Percentiles rank a stretch among this genome's conserved stretches.
phyloP scores from a whole-genome alignment of 148 eudicot species.

The Bassia scoparia region DNA sequence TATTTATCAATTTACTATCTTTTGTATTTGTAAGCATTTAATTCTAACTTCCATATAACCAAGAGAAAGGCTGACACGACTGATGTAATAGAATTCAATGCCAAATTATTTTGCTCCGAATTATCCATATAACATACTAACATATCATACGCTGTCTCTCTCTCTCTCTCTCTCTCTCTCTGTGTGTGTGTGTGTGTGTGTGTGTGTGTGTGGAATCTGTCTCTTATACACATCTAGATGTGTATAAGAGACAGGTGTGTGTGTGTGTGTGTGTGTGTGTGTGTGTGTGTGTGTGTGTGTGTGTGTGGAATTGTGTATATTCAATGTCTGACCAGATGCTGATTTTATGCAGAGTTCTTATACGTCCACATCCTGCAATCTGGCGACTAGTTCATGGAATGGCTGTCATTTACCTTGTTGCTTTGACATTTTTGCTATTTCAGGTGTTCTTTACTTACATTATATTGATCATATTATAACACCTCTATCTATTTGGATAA shows the following conservation, averaged over 20 bases:
- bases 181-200: not conserved
- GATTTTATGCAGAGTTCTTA: conserved; percentile 61
- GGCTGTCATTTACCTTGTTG: conserved; percentile 95
- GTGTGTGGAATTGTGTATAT: not conserved
- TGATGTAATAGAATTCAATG: not conserved
- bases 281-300: not conserved
- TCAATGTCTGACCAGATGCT: conserved; percentile 1
- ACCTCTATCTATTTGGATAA: not conserved
- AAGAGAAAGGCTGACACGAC: not conserved
- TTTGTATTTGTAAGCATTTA: not conserved
- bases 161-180: not conserved
- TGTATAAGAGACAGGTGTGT: too few species aligned
- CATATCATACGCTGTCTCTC: not conserved
- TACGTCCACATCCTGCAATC: conserved; percentile 95
- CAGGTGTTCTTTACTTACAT: conserved; percentile 47
- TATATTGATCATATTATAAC: not conserved
- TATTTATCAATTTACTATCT: not conserved
- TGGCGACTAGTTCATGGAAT: conserved; percentile 99
- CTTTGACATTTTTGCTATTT: conserved; percentile 88
- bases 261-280: not conserved
- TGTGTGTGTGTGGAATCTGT: not conserved
- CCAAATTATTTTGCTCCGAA: not conserved
- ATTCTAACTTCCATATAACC: too few species aligned
- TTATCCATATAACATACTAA: not conserved
- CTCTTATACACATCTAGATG: too few species aligned